Percentiles rank a stretch among this genome's conserved stretches.
Evolutionary conservation across 805 yeast species (phyloP).

Genomic region (Sugiyamaella floridensis): DNA sequence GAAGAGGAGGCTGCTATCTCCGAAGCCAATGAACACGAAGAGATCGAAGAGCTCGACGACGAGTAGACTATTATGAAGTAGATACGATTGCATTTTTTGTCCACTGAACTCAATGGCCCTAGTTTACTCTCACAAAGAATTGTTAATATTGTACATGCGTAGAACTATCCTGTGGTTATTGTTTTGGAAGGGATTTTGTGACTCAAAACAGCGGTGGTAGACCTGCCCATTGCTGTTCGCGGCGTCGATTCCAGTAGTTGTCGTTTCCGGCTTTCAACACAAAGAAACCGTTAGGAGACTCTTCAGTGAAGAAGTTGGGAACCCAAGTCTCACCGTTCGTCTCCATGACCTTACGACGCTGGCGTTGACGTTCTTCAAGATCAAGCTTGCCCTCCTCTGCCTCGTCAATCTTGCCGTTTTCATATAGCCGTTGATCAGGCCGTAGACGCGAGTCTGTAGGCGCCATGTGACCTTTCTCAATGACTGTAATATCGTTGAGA

Average conservation of each 20-base stretch:
- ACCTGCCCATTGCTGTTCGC: slow-evolving; percentile 31
- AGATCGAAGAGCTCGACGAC: background rate
- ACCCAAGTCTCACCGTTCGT: slow-evolving; percentile 39
- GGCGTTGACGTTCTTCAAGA: slow-evolving; percentile 76
- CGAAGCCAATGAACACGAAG: background rate
- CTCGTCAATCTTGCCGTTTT: slow-evolving; percentile 54
- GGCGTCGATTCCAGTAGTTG: slow-evolving; percentile 74
- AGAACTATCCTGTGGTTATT: too few species aligned
- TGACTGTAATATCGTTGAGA: slow-evolving; percentile 66
- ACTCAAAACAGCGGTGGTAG: slow-evolving; percentile 5
- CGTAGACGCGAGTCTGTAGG: slow-evolving; percentile 86
- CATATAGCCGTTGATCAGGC: slow-evolving; percentile 76
- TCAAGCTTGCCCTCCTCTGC: slow-evolving; percentile 67
- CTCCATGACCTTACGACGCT: slow-evolving; percentile 55
- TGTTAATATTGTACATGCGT: too few species aligned
- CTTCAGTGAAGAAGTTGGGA: slow-evolving; percentile 59
- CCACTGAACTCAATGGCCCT: too few species aligned
- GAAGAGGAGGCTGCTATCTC: slow-evolving; percentile 51
- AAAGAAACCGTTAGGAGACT: slow-evolving; percentile 39
- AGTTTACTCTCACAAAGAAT: too few species aligned
- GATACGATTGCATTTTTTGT: too few species aligned
- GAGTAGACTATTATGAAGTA: background rate
- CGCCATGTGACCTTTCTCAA: slow-evolving; percentile 61
- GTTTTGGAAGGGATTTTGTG: slow-evolving; percentile 3
- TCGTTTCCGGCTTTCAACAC: slow-evolving; percentile 47